Conservation (phyloP, 192 early-diverging fungal species). For the Coemansia sp. region DNA sequence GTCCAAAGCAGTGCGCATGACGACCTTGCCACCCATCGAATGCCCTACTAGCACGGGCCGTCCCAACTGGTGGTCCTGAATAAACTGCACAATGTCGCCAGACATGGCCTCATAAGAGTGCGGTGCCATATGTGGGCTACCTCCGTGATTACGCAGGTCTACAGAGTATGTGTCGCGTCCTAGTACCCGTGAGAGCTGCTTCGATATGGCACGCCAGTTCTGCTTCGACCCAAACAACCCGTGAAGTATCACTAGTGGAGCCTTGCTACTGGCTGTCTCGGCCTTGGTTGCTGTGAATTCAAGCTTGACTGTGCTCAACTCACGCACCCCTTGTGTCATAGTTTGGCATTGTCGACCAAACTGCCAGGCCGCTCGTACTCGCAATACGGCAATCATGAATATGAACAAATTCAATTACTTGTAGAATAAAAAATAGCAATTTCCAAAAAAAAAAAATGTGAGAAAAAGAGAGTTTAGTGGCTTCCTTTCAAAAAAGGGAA, state of each 20-base stretch:
- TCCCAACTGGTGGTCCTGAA: slow-evolving; percentile 60
- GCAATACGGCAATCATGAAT: background rate
- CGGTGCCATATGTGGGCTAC: slow-evolving; percentile 68
- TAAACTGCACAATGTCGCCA: slow-evolving; percentile 72
- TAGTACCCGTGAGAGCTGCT: slow-evolving; percentile 67
- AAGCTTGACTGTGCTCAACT: slow-evolving; percentile 34
- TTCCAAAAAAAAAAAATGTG: background rate
- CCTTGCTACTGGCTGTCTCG: background rate
- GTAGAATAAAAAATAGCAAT: background rate
- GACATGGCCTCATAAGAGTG: slow-evolving; percentile 84
- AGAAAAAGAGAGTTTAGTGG: background rate
- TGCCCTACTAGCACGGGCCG: slow-evolving; percentile 78
- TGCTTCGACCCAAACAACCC: slow-evolving; percentile 95
- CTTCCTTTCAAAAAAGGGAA: background rate
- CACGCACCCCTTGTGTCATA: background rate
- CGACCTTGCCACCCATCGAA: slow-evolving; percentile 88
- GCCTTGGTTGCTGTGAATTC: slow-evolving; percentile 23
- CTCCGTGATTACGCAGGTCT: slow-evolving; percentile 95
- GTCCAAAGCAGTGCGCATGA: slow-evolving; percentile 68
- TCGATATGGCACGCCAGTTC: slow-evolving; percentile 88
- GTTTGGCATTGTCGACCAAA: background rate
- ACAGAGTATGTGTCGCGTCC: slow-evolving; percentile 69
- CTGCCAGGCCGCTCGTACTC: slow-evolving; percentile 4
- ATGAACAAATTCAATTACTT: background rate
- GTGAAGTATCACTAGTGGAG: slow-evolving; percentile 79